phyloP scores from a whole-genome alignment of 169 alveolate species.

The Plasmodium knowlesi region DNA sequence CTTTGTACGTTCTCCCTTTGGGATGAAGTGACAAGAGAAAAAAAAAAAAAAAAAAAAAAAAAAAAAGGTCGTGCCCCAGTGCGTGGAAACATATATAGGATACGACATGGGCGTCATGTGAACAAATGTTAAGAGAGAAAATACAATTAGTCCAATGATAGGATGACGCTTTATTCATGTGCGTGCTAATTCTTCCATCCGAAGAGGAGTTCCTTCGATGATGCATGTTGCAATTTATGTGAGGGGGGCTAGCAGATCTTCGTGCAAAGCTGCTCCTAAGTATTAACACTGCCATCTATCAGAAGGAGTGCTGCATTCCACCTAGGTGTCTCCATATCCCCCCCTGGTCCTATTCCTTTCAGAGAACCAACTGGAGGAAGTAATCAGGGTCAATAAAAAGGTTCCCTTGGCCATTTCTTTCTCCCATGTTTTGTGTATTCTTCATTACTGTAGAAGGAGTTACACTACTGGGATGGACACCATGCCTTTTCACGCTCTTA shows the following conservation, averaged over 20 bases:
- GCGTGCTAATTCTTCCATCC: background rate
- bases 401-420: background rate
- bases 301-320: background rate
- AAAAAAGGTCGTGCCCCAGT: background rate
- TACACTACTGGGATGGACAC: background rate
- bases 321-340: background rate
- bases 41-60: background rate
- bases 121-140: background rate
- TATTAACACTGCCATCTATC: background rate
- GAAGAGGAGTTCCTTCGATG: background rate
- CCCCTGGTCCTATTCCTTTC: background rate
- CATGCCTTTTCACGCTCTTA: conserved; percentile 23
- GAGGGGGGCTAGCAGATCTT: background rate
- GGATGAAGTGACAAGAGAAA: background rate
- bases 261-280: background rate
- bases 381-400: conserved; percentile 5
- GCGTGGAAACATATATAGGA: background rate
- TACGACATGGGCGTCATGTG: background rate
- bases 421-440: background rate
- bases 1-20: background rate
- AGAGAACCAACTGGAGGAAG: conserved; percentile 1
- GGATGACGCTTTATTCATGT: background rate
- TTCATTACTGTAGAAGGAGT: background rate
- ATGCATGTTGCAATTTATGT: background rate
- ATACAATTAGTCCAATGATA: background rate